Base-by-base conservation (phyloP, 2,329 filamentous ascomycete species). In the Fusarium zealandicum region DNA sequence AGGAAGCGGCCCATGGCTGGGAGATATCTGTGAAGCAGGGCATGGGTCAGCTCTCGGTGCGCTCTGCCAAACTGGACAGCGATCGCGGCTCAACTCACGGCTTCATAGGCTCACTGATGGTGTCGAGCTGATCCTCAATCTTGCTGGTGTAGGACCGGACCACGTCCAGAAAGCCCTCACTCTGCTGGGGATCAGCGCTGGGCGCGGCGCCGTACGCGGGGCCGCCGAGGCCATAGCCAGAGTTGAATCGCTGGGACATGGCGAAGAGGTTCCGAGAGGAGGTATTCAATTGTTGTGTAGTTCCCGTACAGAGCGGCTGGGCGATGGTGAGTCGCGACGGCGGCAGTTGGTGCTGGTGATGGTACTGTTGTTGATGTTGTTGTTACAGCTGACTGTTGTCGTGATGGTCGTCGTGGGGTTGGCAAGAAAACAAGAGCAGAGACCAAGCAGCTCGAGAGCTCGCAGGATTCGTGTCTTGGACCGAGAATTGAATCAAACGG, bases 81-180 rank as follows among this genome's bases (percentile, higher is more conserved):
- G 40, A 38, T 28, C 33, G 35, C 37, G 40, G 55, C 44, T 53
- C 44, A 44, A 75, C 74, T 75, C 69, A 99, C 90, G 95, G 95
- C 83, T 96, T 98, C 66, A 98, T 78, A 41, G 95, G 95, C 72
- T 96, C 93, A 70, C 92, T 89, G 70, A 92, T 65, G 22, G 85
- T 90, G 76, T 98, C 95, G 72, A 99, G 77, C 73, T 90, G 78
- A 73, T 99, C 95, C 79, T 99, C 95, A 65, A 99, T 93, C 83
- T 97, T 98, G 88, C 90, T 96, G 44, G 95, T 99, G 77, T 98
- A 93, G 75, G 92, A 86, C 62, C 95, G 85, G 72, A 99, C 92
- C 69, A 91, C 84, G 75, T 97, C 95, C 66, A 99, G 85, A 52
- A 75, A 54, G 64, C 67, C 66, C 46, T 69, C 70, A 52, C 89